Evolutionary conservation across 805 yeast genomes (phyloP).

Genomic region (Candida mattraensis): DNA sequence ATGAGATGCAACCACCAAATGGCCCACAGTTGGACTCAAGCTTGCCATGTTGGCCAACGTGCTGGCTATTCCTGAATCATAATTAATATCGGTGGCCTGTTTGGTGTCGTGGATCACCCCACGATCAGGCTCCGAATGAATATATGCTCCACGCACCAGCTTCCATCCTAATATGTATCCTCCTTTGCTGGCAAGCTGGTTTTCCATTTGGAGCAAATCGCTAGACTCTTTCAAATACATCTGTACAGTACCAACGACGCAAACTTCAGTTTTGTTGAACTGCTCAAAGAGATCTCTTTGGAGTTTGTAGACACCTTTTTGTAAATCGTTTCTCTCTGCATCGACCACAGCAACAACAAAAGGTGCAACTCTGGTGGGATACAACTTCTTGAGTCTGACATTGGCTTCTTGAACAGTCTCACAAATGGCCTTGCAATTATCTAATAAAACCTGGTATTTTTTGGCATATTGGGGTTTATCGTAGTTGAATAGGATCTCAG

Average conservation of each 20-base stretch:
- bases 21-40: slow-evolving; percentile 52
- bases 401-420: slow-evolving; percentile 56
- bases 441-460: slow-evolving; percentile 58
- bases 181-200: slow-evolving; percentile 57
- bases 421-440: slow-evolving; percentile 65
- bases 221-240: slow-evolving; percentile 80
- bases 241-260: slow-evolving; percentile 89
- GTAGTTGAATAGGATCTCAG: slow-evolving; percentile 65
- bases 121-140: slow-evolving; percentile 83
- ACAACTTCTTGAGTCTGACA: slow-evolving; percentile 43
- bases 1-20: slow-evolving; percentile 89
- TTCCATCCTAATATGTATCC: slow-evolving; percentile 80
- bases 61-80: slow-evolving; percentile 64
- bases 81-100: slow-evolving; percentile 74
- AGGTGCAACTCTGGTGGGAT: slow-evolving; percentile 68
- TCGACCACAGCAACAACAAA: slow-evolving; percentile 79
- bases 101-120: slow-evolving; percentile 72
- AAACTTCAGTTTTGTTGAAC: slow-evolving; percentile 66
- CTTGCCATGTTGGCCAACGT: slow-evolving; percentile 60
- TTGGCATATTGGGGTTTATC: slow-evolving; percentile 48
- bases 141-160: slow-evolving; percentile 93
- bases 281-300: slow-evolving; percentile 77
- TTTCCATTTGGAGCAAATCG: slow-evolving; percentile 60
- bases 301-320: slow-evolving; percentile 86
- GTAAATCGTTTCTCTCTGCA: slow-evolving; percentile 88